phyloP scores from a whole-genome alignment of 768 basidiomycete species.

The Mycena vitilis region DNA sequence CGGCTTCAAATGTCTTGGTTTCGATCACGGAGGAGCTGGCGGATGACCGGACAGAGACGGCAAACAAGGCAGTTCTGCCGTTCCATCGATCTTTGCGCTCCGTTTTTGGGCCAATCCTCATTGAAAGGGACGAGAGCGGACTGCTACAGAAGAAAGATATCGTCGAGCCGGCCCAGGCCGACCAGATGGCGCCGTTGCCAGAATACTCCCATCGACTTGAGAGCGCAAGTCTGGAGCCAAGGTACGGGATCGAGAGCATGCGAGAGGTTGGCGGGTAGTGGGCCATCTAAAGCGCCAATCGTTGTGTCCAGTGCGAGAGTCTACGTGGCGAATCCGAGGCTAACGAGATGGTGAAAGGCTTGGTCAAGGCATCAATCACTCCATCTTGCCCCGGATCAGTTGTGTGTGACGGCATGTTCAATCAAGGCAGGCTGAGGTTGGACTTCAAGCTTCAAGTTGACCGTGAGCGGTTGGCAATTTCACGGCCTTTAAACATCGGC shows the following conservation, averaged over 20 bases:
- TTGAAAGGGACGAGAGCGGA: background rate
- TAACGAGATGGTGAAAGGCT: too few relatives aligned
- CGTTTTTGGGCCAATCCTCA: conserved; percentile 14
- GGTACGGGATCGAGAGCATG: conserved; percentile 1
- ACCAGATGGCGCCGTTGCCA: conserved; percentile 14
- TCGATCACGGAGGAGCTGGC: background rate
- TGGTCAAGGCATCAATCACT: too few relatives aligned
- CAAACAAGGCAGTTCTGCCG: conserved; percentile 24
- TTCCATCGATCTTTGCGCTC: conserved; percentile 32
- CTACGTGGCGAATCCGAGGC: too few relatives aligned
- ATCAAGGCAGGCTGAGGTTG: too few relatives aligned
- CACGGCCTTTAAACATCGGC: too few relatives aligned
- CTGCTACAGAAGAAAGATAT: background rate
- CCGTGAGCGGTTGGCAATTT: too few relatives aligned
- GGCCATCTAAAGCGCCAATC: background rate
- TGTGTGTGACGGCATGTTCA: too few relatives aligned
- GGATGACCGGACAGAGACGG: conserved; percentile 6
- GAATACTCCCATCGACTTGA: conserved; percentile 24
- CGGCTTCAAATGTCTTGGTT: conserved; percentile 11
- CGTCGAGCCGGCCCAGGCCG: conserved; percentile 18
- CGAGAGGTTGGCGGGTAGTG: background rate
- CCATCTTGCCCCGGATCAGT: too few relatives aligned
- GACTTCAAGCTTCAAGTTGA: too few relatives aligned
- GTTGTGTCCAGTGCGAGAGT: too few relatives aligned
- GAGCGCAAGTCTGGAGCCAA: conserved; percentile 2